A percentile compares a stretch with the other conserved stretches of the same genome.
Evolutionary conservation across 208 protist genomes (phyloP).

Genomic region (Giardia duodenalis): DNA sequence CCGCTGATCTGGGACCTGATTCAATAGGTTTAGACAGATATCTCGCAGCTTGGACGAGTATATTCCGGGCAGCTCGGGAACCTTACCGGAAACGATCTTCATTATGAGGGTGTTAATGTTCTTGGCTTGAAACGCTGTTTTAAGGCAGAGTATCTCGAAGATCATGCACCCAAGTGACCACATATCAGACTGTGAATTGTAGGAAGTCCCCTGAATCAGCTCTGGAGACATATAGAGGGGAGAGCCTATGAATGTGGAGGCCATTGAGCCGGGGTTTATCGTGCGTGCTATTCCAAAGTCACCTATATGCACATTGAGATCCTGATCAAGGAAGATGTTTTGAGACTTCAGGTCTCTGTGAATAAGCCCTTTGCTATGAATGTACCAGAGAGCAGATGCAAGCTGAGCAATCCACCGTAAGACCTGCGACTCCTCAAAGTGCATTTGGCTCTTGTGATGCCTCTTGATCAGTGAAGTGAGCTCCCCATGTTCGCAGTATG

Average conservation of each 20-base stretch:
- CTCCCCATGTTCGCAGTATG: not conserved
- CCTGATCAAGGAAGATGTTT: not conserved
- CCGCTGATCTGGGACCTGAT: not conserved
- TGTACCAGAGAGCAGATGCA: not conserved
- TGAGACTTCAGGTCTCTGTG: constrained; percentile 16
- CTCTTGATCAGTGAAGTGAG: not conserved
- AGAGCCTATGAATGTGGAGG: constrained; percentile 38
- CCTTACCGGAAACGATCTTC: not conserved
- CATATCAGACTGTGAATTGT: constrained; percentile 42
- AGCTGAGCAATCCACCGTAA: not conserved
- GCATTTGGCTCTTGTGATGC: not conserved
- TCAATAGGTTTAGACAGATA: not conserved
- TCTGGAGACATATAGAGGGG: constrained; percentile 47
- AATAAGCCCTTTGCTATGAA: not conserved
- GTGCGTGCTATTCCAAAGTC: not conserved
- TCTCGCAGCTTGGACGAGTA: not conserved
- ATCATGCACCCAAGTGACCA: constrained; percentile 47
- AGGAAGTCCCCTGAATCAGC: constrained; percentile 34
- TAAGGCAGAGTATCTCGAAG: constrained; percentile 39
- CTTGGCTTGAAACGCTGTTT: not conserved
- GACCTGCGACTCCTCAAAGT: not conserved
- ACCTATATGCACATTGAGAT: not conserved
- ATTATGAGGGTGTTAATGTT: constrained; percentile 12
- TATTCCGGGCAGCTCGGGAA: not conserved
- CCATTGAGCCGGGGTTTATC: not conserved